Base-by-base conservation (phyloP, 805 yeast genomes). In the Yamadazyma laniorum region DNA sequence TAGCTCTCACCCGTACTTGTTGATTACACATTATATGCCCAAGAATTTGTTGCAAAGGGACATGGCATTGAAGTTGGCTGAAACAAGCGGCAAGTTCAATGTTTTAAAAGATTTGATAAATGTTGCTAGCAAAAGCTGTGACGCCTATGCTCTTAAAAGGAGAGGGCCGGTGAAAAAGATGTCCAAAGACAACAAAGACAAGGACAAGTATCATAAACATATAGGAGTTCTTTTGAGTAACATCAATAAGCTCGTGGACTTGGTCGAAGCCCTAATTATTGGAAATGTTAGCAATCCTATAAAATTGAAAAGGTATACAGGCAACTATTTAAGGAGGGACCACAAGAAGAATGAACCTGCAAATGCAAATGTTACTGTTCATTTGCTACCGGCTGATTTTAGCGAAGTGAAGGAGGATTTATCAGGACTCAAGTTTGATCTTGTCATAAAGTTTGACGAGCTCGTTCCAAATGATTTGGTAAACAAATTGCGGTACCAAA, bases 11-110 rank as follows among this genome's bases (percentile, higher is more conserved):
- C 98, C 98, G 0, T 90, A 84, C 51, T 61, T 91, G 34, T 63
- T 91, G 35, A 86, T 91, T 37, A 82, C 81, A 41, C 95, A 90
- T 56, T 81, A 82, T 50, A 75, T 87, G 73, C 98, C 98, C 12
- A 86, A 82, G 59, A 80, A 81, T 44, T 66, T 86, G 44, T 73
- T 77, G 8, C 77, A 79, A 31, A 80, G 82, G 57, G 93, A 86
- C 51, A 76, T 80, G 42, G 85, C 93, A 6, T 65, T 63, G 32
- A 76, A 85, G 57, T 54, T 88, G 34, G 80, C 82, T 3, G 87
- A 84, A 32, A 82, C 91, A 1, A 80, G 89, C 58, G 95, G 95
- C 13, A 91, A 90, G 58, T 89, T 91, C 60, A 71, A 74, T 42
- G 85, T 82, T 2, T 59, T 91, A 44, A 72, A 70, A 37, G 83